These are phyloP conservation scores for Mycosphaerella sp. DNA, from an alignment of 2,329 filamentous ascomycete species.

Conservation along the genomic window DNA sequence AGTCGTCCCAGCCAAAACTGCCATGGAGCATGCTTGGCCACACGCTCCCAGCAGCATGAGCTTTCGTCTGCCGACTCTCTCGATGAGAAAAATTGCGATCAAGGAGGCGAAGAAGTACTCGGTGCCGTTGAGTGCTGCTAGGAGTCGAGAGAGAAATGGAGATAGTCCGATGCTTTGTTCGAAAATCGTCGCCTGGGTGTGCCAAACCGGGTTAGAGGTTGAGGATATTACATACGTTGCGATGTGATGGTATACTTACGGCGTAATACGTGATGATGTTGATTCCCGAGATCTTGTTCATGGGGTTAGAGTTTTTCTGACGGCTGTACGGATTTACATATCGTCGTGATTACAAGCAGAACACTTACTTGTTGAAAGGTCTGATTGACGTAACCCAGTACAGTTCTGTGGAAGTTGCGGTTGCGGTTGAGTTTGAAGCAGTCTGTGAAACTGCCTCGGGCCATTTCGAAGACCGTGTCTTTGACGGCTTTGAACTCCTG, in stretches of 20 bases:
- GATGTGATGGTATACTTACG: too few relatives aligned
- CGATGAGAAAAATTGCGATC: constrained; percentile 48
- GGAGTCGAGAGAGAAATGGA: constrained; percentile 42
- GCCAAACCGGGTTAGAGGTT: too few relatives aligned
- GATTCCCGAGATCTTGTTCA: constrained; percentile 26
- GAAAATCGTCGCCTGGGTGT: constrained; percentile 44
- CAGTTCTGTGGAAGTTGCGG: constrained; percentile 42
- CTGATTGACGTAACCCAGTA: constrained; percentile 41
- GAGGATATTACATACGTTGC: too few relatives aligned
- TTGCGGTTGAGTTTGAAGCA: constrained; percentile 38
- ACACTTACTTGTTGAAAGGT: constrained; percentile 39
- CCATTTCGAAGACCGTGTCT: constrained; percentile 35
- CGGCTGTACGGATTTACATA: too few relatives aligned
- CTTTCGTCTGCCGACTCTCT: constrained; percentile 51
- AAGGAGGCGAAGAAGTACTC: constrained; percentile 49
- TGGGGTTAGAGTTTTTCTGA: too few relatives aligned
- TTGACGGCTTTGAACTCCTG: constrained; percentile 33
- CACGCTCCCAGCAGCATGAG: constrained; percentile 65
- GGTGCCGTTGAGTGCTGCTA: constrained; percentile 49
- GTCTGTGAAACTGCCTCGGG: constrained; percentile 28
- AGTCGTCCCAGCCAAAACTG: constrained; percentile 29
- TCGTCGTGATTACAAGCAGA: too few relatives aligned
- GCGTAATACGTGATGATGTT: constrained; percentile 35
- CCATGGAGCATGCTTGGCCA: constrained; percentile 29
- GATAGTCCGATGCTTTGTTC: constrained; percentile 49